A percentile compares a stretch with the other conserved stretches of the same genome.
Evolutionary conservation across 2,329 filamentous ascomycete genomes (phyloP).

Genomic region (Atkinsonella hypoxylon): DNA sequence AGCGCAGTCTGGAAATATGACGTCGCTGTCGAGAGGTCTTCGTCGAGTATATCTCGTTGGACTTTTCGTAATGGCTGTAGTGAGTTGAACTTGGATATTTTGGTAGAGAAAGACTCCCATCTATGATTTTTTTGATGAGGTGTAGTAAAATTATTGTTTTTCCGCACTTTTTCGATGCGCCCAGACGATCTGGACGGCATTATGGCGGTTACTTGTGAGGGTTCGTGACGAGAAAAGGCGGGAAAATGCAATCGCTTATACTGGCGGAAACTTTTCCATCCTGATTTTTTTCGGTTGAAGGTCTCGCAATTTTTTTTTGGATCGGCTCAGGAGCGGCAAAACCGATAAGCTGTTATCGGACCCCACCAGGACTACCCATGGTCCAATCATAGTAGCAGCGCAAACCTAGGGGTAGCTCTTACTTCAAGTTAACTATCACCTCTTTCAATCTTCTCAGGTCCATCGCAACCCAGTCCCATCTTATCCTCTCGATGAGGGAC

Average conservation of each 20-base stretch:
- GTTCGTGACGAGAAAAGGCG: slow-evolving; percentile 8
- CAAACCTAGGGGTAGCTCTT: slow-evolving; percentile 12
- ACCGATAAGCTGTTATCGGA: slow-evolving; percentile 20
- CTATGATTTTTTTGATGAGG: slow-evolving; percentile 71
- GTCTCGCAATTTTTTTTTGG: slow-evolving; percentile 18
- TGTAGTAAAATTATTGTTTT: slow-evolving; percentile 59
- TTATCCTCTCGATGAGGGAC: background rate
- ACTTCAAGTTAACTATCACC: background rate
- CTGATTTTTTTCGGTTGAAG: slow-evolving; percentile 17
- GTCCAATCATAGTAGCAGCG: slow-evolving; percentile 21
- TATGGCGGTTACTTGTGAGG: slow-evolving; percentile 21
- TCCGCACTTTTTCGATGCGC: slow-evolving; percentile 56
- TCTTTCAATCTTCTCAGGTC: background rate
- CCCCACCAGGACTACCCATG: slow-evolving; percentile 4
- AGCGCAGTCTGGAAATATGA: slow-evolving; percentile 79
- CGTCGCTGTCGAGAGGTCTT: slow-evolving; percentile 62
- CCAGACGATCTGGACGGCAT: slow-evolving; percentile 54
- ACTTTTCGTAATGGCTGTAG: slow-evolving; percentile 87
- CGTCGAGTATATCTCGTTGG: slow-evolving; percentile 72
- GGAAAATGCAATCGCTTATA: background rate
- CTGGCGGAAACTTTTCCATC: background rate
- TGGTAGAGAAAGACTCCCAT: slow-evolving; percentile 83
- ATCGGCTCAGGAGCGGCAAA: slow-evolving; percentile 21
- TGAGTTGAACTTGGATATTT: slow-evolving; percentile 78
- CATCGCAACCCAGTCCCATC: background rate